Evolutionary conservation across 164 flowering plant species (phyloP), one percentile per base, ranked within the genome.

Genomic region (Dillenia suffruticosa): DNA sequence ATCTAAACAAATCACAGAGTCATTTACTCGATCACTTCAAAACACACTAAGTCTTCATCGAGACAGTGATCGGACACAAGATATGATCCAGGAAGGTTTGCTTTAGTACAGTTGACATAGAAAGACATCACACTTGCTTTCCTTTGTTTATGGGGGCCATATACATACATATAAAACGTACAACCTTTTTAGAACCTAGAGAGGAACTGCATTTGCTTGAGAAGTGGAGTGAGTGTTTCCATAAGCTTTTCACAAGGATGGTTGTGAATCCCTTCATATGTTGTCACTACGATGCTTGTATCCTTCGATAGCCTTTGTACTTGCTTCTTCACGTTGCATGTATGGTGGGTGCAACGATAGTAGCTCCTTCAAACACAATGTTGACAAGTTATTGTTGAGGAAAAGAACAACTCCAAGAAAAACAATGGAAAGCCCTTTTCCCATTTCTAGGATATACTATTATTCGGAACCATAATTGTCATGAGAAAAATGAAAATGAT

Each of bases 251-350:
- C 89, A 44, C 87, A 82, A 14, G 96, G 96, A 72, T 89, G 98
- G 62, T 82, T 90, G 70, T 92, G 98, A 63, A 84, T 76, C 57
- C 98, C 98, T 46, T 90, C 96, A 16, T 90, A 92, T 0, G 96
- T 90, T 44, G 98, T 92, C 65, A 85, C 90, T n/a, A 92, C 95
- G 8, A 88, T 78, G 82, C 92, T 73, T 2, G 84, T 82, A 69
- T 89, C 96, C 73, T 82, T 88, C 0, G 93, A 85, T 8, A 81
- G 70, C 63, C 96, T 80, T 49, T 92, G 96, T 15, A 92, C 84
- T 49, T 92, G 98, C 65, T 90, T 92, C 89, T 92, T 92, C 75
- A 90, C 98, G 61, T 77, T 80, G 89, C 96, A 92, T 64, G 95
- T 85, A 55, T 82, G 90, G 66, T 92, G 84, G 10, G 96, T 88